Percentiles rank a stretch among this genome's conserved stretches.
phyloP scores from a whole-genome alignment of 129 eudicot genomes.

The Kitagawia praeruptora region DNA sequence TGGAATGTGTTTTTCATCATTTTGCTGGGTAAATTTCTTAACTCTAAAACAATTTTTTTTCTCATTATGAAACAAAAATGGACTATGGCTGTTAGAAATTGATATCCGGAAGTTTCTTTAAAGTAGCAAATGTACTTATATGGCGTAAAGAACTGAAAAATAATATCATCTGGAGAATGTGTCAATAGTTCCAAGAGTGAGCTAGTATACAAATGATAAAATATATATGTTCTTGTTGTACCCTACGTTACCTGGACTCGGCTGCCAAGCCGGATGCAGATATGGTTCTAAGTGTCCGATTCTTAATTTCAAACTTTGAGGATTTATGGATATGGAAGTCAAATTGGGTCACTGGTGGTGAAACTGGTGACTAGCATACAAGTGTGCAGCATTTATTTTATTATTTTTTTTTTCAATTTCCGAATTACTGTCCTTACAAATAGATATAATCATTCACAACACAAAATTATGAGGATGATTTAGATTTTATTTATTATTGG shows the following conservation, averaged over 20 bases:
- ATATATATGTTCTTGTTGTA: background rate
- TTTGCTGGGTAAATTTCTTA: slow-evolving; percentile 56
- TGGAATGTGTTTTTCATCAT: slow-evolving; percentile 87
- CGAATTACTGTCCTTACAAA: background rate
- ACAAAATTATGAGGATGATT: background rate
- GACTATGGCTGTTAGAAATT: background rate
- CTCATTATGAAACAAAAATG: background rate
- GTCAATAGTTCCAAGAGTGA: background rate
- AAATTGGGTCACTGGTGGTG: background rate
- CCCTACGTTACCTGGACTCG: background rate
- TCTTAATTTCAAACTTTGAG: background rate
- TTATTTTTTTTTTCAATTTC: no score
- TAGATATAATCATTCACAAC: background rate
- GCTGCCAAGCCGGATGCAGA: background rate
- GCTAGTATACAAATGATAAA: background rate
- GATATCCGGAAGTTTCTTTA: background rate
- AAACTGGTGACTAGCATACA: background rate
- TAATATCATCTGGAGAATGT: background rate
- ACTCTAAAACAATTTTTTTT: background rate
- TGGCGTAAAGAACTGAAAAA: background rate
- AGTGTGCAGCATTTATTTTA: background rate
- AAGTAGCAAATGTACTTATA: background rate
- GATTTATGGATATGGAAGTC: background rate
- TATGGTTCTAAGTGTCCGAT: background rate
- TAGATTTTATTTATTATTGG: background rate